A percentile compares a stretch with the other conserved stretches of the same genome.
These are phyloP conservation scores for Kwoniella sp. DNA, from an alignment of 768 basidiomycete species.

Conservation along the genomic window DNA sequence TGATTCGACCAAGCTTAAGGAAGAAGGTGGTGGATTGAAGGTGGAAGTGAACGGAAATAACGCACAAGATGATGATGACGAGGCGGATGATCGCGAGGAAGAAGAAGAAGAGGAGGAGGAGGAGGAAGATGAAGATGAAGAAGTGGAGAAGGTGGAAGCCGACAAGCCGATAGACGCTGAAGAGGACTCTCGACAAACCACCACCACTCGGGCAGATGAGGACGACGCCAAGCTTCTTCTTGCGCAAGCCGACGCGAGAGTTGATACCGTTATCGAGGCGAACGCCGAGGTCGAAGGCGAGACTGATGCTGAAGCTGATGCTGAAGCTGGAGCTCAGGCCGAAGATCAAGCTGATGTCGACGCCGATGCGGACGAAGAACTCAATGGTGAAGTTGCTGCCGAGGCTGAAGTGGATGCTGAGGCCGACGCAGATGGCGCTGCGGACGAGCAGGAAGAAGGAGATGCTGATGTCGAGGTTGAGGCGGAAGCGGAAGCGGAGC, in stretches of 20 bases:
- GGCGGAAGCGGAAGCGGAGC: neutral
- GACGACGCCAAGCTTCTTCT: neutral
- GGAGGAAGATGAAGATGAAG: constrained; percentile 20
- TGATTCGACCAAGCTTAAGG: neutral
- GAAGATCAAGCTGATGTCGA: constrained; percentile 1
- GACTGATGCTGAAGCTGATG: constrained; percentile 2
- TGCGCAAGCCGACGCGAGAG: neutral
- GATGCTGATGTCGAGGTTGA: neutral
- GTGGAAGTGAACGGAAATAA: constrained; percentile 9
- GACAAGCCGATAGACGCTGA: neutral
- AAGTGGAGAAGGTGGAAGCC: constrained; percentile 3
- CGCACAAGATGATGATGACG: constrained; percentile 27
- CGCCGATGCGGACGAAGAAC: neutral
- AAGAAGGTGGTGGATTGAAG: constrained; percentile 14
- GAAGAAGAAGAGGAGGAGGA: constrained; percentile 23
- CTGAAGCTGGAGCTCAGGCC: neutral
- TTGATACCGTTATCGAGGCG: neutral
- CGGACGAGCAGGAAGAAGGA: constrained; percentile 8
- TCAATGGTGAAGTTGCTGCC: neutral
- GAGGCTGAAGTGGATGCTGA: constrained; percentile 1
- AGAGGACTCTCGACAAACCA: neutral
- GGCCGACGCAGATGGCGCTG: neutral
- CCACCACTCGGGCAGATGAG: neutral
- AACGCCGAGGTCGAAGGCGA: constrained; percentile 2
- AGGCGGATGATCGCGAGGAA: no score